These are phyloP conservation scores for Alternaria dauci DNA, from an alignment of 2,329 filamentous ascomycete genomes.

Conservation along the genomic window DNA sequence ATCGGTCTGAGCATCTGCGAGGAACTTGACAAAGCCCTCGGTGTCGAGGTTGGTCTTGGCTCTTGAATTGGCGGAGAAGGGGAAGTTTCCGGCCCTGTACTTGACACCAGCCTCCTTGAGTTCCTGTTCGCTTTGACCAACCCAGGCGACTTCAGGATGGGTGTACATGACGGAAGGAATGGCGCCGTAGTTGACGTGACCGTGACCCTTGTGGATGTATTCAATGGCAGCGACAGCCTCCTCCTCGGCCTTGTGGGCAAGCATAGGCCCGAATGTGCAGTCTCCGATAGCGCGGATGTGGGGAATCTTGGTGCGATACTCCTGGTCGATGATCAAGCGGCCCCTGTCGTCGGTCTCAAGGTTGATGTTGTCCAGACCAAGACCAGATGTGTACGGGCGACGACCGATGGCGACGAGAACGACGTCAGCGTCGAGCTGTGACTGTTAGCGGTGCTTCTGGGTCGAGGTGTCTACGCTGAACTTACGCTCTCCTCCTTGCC, in stretches of 20 bases:
- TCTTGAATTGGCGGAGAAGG: constrained; percentile 96
- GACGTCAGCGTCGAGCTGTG: constrained; percentile 87
- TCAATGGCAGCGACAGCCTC: constrained; percentile 94
- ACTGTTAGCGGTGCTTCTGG: constrained; percentile 21
- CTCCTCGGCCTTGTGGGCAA: constrained; percentile 99
- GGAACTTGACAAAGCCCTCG: constrained; percentile 96
- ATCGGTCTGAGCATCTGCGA: constrained; percentile 95
- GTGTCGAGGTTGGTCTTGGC: constrained; percentile 98
- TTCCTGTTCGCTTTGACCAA: constrained; percentile 96
- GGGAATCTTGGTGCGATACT: constrained; percentile 97
- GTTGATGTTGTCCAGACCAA: constrained; percentile 93
- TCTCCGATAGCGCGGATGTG: constrained; percentile 98
- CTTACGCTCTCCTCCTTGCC: constrained; percentile 91
- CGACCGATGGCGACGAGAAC: constrained; percentile 97
- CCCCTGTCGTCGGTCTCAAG: constrained; percentile 92
- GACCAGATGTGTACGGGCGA: constrained; percentile 89
- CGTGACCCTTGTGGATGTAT: constrained; percentile 97
- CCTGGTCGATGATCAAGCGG: constrained; percentile 94
- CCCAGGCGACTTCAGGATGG: constrained; percentile 97
- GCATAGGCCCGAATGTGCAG: constrained; percentile 96
- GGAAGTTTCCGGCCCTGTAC: constrained; percentile 93
- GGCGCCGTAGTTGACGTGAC: constrained; percentile 97
- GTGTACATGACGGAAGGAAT: constrained; percentile 99
- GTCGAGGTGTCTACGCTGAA: constrained; percentile 16
- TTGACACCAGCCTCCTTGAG: constrained; percentile 88